Conservation (phyloP, 306 rosid genomes). For the Acmispon strigosus region DNA sequence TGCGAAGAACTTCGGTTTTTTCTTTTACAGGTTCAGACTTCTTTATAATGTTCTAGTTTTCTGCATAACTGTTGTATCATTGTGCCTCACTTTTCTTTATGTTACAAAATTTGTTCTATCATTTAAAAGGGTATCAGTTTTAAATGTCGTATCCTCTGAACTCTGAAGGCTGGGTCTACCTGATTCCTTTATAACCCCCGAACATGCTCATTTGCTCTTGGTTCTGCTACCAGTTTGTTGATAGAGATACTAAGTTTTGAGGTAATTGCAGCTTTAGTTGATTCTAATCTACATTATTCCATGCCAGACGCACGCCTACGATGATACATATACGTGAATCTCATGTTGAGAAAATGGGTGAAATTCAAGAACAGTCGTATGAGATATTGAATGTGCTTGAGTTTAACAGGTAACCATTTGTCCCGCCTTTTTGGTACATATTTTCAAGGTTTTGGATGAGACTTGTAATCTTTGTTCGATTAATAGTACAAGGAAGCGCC, state of each 20-base stretch:
- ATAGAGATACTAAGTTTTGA: constrained; percentile 10
- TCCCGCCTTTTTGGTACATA: background rate
- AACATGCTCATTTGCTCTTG: no score
- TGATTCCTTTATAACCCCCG: no score
- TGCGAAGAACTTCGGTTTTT: constrained; percentile 95
- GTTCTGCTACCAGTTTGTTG: background rate
- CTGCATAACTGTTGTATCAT: background rate
- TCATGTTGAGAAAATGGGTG: constrained; percentile 78
- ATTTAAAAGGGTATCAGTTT: background rate
- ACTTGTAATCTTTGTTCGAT: constrained; percentile 18
- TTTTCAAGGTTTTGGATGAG: background rate
- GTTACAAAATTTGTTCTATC: constrained; percentile 1
- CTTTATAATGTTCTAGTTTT: constrained; percentile 15
- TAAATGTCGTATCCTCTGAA: background rate
- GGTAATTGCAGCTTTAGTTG: constrained; percentile 16
- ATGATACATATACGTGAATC: constrained; percentile 82
- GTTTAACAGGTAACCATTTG: constrained; percentile 66
- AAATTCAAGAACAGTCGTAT: constrained; percentile 59
- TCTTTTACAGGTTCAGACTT: constrained; percentile 87
- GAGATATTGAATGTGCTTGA: constrained; percentile 94
- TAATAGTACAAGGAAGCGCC: constrained; percentile 92
- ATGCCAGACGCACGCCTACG: constrained; percentile 88
- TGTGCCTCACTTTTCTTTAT: background rate
- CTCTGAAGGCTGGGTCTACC: no score
- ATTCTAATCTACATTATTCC: constrained; percentile 16